Base-by-base conservation (phyloP, 75 land plant species). In the Cunninghamia lanceolata region DNA sequence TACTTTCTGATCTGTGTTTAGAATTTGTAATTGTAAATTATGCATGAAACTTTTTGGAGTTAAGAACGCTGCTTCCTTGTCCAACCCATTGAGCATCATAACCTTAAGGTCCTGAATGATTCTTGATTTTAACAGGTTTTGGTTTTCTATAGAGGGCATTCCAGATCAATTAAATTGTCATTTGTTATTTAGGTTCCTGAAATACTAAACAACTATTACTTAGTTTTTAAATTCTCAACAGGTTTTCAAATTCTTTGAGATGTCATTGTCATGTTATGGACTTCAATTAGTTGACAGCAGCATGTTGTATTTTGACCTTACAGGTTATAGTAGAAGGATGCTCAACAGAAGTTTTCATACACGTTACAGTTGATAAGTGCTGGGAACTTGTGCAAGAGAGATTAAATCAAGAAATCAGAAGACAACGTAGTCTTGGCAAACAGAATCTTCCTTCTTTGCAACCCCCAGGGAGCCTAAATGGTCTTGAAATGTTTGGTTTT, bases 361-460 rank as follows among this genome's bases (percentile, higher is more conserved):
- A 95, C 86, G 86, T 90, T 35, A 90, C 96, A 6, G 88, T 94
- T 68, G 85, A 87, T 73, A 94, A 86, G 85, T 98, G 99, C 86
- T 98, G 99, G 99, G 99, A 96, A 82, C 90, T 93, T 90, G 98
- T 98, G 83, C 91, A 95, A 87, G 98, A 98, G 84, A 91, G 91
- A 86, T 92, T 98, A 46, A 98, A 98, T 88, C 86, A 90, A 32
- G 93, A 90, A 88, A 96, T 98, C 25, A 79, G 89, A 32, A 91
- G 86, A 89, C 95, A 88, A 53, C 94, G 93, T 74, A 88, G 86
- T 43, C 84, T 90, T 30, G 95, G 95, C 71, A 89, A 84, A 75
- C 34, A 25, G 40, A 90, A 90, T 46, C 93, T 95, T 54, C 96
- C 98, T 43, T 89, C 96, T 87, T 83, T 96, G 82, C 95, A 91